These are phyloP conservation scores for Naematelia aurantialba DNA, from an alignment of 768 basidiomycete genomes.

Conservation along the genomic window DNA sequence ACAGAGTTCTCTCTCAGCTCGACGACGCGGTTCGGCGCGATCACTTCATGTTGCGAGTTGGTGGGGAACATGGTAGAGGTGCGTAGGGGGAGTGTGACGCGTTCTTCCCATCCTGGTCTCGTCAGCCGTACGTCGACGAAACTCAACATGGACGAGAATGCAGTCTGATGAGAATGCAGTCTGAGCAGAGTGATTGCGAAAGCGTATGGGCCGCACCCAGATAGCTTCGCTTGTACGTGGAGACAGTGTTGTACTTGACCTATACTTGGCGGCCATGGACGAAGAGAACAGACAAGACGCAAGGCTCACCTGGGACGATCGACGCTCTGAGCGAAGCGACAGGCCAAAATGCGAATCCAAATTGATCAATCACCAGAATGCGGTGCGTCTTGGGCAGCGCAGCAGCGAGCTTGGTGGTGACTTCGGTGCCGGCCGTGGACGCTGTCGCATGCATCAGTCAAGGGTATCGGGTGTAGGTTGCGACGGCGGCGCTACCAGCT, in stretches of 20 bases:
- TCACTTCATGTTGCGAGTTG: slow-evolving; percentile 32
- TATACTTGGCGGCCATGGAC: too few species aligned
- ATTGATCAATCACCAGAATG: slow-evolving; percentile 43
- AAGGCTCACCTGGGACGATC: slow-evolving; percentile 36
- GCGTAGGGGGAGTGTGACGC: slow-evolving; percentile 29
- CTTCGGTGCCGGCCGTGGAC: slow-evolving; percentile 30
- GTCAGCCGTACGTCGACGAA: not conserved
- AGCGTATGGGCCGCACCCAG: too few species aligned
- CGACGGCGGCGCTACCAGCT: too few species aligned
- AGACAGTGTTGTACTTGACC: not conserved
- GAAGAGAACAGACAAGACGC: too few species aligned
- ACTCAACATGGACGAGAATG: not conserved
- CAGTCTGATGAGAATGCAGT: not conserved
- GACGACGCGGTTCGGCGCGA: slow-evolving; percentile 42
- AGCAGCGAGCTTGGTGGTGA: slow-evolving; percentile 31
- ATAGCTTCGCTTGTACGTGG: not conserved
- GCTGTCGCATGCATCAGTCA: slow-evolving; percentile 16
- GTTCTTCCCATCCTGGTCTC: slow-evolving; percentile 41
- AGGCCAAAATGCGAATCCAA: slow-evolving; percentile 36
- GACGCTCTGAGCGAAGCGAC: slow-evolving; percentile 38
- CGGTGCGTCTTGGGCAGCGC: slow-evolving; percentile 34
- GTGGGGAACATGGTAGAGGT: slow-evolving; percentile 33
- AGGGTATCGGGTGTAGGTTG: not conserved
- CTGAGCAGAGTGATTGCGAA: too few species aligned
- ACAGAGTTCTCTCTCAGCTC: slow-evolving; percentile 33